A percentile compares a stretch with the other conserved stretches of the same genome.
Conservation (phyloP, 1,284 basidiomycete species). For the Pascua sp. region DNA sequence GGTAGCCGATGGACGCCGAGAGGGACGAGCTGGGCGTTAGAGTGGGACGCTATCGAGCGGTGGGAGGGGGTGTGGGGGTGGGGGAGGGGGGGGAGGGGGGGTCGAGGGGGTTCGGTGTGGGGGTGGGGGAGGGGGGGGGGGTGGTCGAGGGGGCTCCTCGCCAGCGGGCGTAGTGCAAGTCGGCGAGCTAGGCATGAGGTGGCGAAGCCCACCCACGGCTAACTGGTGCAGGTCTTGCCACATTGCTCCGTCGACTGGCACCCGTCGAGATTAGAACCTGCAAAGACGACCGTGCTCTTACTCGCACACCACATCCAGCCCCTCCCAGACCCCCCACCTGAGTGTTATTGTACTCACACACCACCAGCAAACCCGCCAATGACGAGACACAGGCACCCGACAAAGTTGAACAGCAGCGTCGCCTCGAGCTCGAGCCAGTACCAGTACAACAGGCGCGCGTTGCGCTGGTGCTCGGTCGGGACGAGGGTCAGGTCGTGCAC, state of each 20-base stretch:
- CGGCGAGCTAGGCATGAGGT: too few relatives aligned
- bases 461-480: conserved; percentile 75
- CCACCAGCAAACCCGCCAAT: conserved; percentile 1
- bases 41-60: too few relatives aligned
- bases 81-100: conserved; percentile 13
- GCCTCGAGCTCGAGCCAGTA: conserved; percentile 77
- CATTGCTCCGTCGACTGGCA: too few relatives aligned
- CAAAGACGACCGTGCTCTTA: too few relatives aligned
- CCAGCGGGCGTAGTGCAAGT: too few relatives aligned
- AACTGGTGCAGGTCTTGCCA: too few relatives aligned
- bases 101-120: not conserved
- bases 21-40: conserved; percentile 23
- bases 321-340: not conserved
- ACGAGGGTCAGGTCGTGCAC: conserved; percentile 88
- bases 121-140: conserved; percentile 10
- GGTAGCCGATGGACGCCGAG: conserved; percentile 54
- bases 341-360: not conserved
- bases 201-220: too few relatives aligned
- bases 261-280: too few relatives aligned
- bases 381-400: conserved; percentile 83
- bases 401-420: conserved; percentile 82
- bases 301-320: too few relatives aligned
- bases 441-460: conserved; percentile 77
- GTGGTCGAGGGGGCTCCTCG: not conserved
- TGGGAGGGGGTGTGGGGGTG: too few relatives aligned